Conservation (phyloP, 768 basidiomycete genomes). For the Ramaria sp. region DNA sequence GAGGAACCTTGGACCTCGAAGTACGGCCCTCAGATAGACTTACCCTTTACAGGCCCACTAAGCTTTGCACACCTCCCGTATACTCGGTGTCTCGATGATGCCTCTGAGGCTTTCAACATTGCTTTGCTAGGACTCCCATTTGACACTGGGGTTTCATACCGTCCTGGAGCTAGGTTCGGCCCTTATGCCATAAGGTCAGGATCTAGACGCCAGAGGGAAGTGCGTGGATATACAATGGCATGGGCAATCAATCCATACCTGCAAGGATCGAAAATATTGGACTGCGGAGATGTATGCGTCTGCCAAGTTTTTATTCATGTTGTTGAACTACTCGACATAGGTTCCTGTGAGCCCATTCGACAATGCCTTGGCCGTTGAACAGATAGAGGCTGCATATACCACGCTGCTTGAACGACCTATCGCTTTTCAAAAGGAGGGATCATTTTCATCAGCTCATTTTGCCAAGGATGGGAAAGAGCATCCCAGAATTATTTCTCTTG, state of each 20-base stretch:
- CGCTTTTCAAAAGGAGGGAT: slow-evolving; percentile 18
- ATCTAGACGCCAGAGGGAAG: slow-evolving; percentile 45
- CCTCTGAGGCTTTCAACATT: slow-evolving; percentile 48
- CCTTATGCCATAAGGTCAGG: slow-evolving; percentile 78
- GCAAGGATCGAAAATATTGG: slow-evolving; percentile 48
- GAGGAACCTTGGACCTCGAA: slow-evolving; percentile 53
- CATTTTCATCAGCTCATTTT: slow-evolving; percentile 22
- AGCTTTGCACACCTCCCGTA: slow-evolving; percentile 80
- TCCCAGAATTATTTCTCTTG: slow-evolving; percentile 67
- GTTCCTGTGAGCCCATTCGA: slow-evolving; percentile 75
- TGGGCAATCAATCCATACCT: slow-evolving; percentile 63
- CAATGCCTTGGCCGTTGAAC: slow-evolving; percentile 71
- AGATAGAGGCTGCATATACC: slow-evolving; percentile 79
- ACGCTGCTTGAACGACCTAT: slow-evolving; percentile 56
- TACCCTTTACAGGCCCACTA: slow-evolving; percentile 67
- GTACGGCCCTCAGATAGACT: slow-evolving; percentile 67
- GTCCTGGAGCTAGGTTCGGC: slow-evolving; percentile 74
- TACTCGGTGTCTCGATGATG: slow-evolving; percentile 54
- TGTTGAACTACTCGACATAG: slow-evolving; percentile 22
- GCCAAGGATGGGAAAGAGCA: slow-evolving; percentile 52
- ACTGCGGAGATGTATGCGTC: slow-evolving; percentile 66
- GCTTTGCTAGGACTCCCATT: slow-evolving; percentile 76
- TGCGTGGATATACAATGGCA: slow-evolving; percentile 56
- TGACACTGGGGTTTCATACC: slow-evolving; percentile 49
- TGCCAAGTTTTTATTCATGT: background rate